Conservation (phyloP, 179 eudicot species). For the Corrigiola litoralis region DNA sequence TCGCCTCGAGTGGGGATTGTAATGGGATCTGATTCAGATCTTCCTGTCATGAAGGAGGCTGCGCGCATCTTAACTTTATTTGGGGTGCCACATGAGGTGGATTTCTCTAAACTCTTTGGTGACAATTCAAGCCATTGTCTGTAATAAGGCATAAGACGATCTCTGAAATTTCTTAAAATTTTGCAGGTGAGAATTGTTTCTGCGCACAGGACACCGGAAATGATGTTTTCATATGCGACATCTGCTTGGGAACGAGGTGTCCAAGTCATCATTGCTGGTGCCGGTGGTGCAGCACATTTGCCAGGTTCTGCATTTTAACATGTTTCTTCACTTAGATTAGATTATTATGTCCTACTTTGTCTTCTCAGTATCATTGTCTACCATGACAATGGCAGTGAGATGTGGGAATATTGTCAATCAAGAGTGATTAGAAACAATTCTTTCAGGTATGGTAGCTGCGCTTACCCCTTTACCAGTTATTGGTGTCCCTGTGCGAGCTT, state of each 20-base stretch:
- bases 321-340: neutral
- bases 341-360: neutral
- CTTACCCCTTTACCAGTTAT: conserved; percentile 89
- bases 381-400: neutral
- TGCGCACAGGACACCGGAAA: conserved; percentile 90
- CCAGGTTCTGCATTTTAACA: conserved; percentile 55
- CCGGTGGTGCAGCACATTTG: conserved; percentile 98
- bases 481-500: conserved; percentile 90
- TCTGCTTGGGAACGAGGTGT: conserved; percentile 78
- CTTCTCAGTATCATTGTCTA: neutral
- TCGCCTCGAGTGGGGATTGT: conserved; percentile 78
- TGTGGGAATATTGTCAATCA: neutral
- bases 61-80: conserved; percentile 60
- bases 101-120: neutral
- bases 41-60: conserved; percentile 93
- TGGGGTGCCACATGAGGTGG: conserved; percentile 69
- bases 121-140: neutral
- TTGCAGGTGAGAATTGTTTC: conserved; percentile 84
- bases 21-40: conserved; percentile 99
- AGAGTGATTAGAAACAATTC: neutral
- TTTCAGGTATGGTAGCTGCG: conserved; percentile 93
- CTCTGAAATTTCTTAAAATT: neutral
- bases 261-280: conserved; percentile 91
- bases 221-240: conserved; percentile 77
- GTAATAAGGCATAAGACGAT: neutral